A percentile compares a stretch with the other conserved stretches of the same genome.
Conservation (phyloP, 257 asterid species). For the Capsicum baccatum region DNA sequence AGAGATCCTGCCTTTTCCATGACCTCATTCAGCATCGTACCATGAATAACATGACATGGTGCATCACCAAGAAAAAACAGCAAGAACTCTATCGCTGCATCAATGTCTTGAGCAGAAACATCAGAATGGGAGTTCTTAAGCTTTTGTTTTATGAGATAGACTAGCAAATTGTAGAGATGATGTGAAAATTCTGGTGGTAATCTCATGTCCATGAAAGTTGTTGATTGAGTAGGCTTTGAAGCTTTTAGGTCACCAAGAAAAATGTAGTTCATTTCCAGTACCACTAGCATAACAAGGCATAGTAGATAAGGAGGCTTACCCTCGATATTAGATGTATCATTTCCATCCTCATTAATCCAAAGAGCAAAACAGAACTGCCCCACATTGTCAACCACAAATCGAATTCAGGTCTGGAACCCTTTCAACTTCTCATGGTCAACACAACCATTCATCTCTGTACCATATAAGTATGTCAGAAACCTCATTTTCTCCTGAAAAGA, state of each 20-base stretch:
- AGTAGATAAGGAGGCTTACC: background rate
- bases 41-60: background rate
- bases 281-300: background rate
- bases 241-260: background rate
- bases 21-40: background rate
- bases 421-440: background rate
- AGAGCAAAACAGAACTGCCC: background rate
- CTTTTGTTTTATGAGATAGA: background rate
- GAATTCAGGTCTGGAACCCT: background rate
- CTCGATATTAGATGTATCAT: background rate
- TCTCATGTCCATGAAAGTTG: background rate
- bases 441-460: background rate
- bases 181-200: background rate
- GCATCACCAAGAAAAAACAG: background rate
- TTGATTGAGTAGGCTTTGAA: background rate
- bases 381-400: background rate
- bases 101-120: background rate
- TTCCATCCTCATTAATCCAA: background rate
- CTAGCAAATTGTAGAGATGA: background rate
- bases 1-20: background rate
- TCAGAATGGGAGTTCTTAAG: background rate
- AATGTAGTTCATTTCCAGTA: background rate
- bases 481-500: background rate
- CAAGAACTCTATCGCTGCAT: conserved; percentile 11
- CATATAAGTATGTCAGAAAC: background rate